phyloP scores from a whole-genome alignment of 2,329 filamentous ascomycete genomes.

The Chaetoscypha palmicola region DNA sequence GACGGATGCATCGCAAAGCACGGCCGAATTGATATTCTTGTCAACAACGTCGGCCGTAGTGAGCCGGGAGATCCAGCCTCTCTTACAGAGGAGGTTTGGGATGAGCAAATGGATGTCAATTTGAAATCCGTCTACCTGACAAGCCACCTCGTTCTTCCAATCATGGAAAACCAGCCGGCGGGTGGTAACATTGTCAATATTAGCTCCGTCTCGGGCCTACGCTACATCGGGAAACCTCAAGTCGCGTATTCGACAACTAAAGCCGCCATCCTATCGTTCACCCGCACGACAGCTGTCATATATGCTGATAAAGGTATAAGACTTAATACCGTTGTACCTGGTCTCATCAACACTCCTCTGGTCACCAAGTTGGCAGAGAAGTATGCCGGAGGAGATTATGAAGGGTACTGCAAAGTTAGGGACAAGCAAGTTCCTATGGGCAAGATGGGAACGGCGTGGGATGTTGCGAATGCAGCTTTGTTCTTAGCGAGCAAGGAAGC shows the following conservation, averaged over 20 bases:
- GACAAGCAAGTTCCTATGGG: conserved; percentile 52
- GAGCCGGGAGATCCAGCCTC: conserved; percentile 44
- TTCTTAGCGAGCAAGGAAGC: conserved; percentile 51
- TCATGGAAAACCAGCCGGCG: conserved; percentile 40
- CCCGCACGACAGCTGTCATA: conserved; percentile 42
- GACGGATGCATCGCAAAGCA: conserved; percentile 44
- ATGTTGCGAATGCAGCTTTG: conserved; percentile 49
- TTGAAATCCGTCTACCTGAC: conserved; percentile 49
- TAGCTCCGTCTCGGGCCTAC: conserved; percentile 44
- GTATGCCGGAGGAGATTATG: conserved; percentile 38
- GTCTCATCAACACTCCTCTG: conserved; percentile 49
- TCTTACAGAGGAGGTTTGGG: conserved; percentile 44
- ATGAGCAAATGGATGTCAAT: conserved; percentile 47
- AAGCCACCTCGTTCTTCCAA: conserved; percentile 44
- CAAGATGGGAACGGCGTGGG: conserved; percentile 51
- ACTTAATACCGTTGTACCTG: conserved; percentile 49
- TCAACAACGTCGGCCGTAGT: conserved; percentile 54
- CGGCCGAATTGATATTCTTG: conserved; percentile 50
- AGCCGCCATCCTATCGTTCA: conserved; percentile 45
- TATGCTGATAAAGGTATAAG: conserved; percentile 42
- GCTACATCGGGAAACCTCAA: conserved; percentile 46
- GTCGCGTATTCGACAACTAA: conserved; percentile 47
- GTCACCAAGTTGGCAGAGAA: conserved; percentile 39
- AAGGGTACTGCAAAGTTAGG: conserved; percentile 44
- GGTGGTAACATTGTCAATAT: conserved; percentile 41